phyloP scores from a whole-genome alignment of 2,329 filamentous ascomycete genomes.

The Talaromyces sp. region DNA sequence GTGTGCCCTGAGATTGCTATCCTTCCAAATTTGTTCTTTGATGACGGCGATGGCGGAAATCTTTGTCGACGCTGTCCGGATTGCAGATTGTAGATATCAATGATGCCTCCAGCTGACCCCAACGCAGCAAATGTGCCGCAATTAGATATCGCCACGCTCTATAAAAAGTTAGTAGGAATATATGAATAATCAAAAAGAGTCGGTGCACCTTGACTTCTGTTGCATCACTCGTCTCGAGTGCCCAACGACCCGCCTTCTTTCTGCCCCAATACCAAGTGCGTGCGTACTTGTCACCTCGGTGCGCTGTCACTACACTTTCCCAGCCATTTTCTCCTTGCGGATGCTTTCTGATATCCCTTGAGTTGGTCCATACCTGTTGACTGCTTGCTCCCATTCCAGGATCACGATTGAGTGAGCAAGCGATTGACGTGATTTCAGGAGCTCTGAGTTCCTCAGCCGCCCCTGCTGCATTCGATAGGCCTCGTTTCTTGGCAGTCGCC shows the following conservation, averaged over 20 bases:
- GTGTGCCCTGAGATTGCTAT: conserved; percentile 54
- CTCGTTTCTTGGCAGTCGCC: conserved; percentile 76
- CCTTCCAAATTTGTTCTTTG: conserved; percentile 30
- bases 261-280: conserved; percentile 98
- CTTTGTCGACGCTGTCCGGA: conserved; percentile 83
- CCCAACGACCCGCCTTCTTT: conserved; percentile 89
- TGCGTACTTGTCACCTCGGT: conserved; percentile 76
- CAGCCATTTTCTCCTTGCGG: conserved; percentile 80
- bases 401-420: conserved; percentile 87
- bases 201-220: conserved; percentile 61
- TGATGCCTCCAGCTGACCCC: conserved; percentile 74
- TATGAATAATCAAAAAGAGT: neutral
- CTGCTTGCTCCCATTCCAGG: conserved; percentile 86
- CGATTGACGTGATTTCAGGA: conserved; percentile 85
- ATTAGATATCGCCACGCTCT: conserved; percentile 80
- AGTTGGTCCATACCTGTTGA: conserved; percentile 79
- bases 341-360: conserved; percentile 62
- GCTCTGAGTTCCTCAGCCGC: conserved; percentile 64
- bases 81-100: conserved; percentile 97
- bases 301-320: conserved; percentile 95
- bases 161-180: conserved; percentile 28
- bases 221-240: conserved; percentile 78
- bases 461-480: conserved; percentile 19
- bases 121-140: conserved; percentile 93
- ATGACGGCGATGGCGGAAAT: conserved; percentile 76